Evolutionary conservation across 2,329 filamentous ascomycete species (phyloP).

Genomic region (Verticillium tricorpus): DNA sequence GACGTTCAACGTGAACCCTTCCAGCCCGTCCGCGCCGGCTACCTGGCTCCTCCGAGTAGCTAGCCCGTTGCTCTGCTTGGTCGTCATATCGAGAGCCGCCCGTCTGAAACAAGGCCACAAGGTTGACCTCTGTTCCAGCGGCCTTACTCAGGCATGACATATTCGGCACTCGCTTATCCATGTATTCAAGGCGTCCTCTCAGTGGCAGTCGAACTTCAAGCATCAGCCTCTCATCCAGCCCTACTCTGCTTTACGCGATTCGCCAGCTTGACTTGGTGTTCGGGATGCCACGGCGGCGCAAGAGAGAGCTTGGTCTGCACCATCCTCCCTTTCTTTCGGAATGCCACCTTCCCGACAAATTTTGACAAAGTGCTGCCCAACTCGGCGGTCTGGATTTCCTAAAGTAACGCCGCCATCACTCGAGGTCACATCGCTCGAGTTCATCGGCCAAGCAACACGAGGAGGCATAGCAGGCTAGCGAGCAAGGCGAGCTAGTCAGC

Average conservation of each 20-base stretch:
- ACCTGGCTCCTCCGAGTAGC: not conserved
- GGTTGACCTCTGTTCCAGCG: not conserved
- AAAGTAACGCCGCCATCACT: not conserved
- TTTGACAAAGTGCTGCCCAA: not conserved
- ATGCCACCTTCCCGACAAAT: not conserved
- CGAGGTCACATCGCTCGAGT: not conserved
- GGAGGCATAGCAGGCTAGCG: not conserved
- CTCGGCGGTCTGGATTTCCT: not conserved
- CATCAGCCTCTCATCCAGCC: not conserved
- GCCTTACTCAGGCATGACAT: not conserved
- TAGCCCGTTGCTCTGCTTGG: not conserved
- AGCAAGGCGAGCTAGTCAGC: not conserved
- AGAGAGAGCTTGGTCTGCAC: not conserved
- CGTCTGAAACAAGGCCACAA: not conserved
- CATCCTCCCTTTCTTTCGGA: not conserved
- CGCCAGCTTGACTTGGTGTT: not conserved
- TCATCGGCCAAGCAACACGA: not conserved
- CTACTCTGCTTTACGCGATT: not conserved
- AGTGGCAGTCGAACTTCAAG: not conserved
- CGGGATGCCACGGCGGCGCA: not conserved
- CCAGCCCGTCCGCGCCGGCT: not conserved
- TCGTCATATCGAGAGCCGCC: not conserved
- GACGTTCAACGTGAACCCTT: not conserved
- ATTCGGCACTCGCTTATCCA: not conserved
- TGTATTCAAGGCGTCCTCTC: not conserved